A percentile compares a stretch with the other conserved stretches of the same genome.
phyloP scores from a whole-genome alignment of 116 monocot species.

The Posidonia oceanica region DNA sequence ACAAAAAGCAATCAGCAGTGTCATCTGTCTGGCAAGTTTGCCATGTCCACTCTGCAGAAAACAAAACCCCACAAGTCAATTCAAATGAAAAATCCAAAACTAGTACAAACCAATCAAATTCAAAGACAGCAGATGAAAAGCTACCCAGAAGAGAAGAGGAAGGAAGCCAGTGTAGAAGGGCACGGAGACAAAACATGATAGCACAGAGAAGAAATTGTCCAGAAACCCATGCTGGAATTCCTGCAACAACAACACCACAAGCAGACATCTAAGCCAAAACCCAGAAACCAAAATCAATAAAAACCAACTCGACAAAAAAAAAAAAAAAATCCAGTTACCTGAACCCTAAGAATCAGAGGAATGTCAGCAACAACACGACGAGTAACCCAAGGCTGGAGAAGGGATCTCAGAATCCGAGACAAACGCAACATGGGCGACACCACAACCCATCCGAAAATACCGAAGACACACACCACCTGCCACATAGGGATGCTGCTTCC shows the following conservation, averaged over 20 bases:
- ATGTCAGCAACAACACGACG: constrained; percentile 41
- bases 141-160: constrained; percentile 76
- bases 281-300: not conserved
- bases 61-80: constrained; percentile 1
- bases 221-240: constrained; percentile 20
- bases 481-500: constrained; percentile 23
- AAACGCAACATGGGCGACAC: constrained; percentile 35
- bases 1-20: constrained; percentile 77
- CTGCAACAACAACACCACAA: constrained; percentile 21
- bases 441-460: constrained; percentile 41
- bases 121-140: not conserved
- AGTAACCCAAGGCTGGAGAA: constrained; percentile 56
- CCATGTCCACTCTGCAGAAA: constrained; percentile 63
- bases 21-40: constrained; percentile 75
- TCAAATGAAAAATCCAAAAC: not conserved
- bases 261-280: not conserved
- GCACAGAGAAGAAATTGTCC: constrained; percentile 52
- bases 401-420: constrained; percentile 37
- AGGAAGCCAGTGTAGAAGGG: constrained; percentile 81
- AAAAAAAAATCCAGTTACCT: constrained; percentile 16
- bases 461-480: constrained; percentile 43
- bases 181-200: constrained; percentile 64
- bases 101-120: not conserved
- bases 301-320: not conserved
- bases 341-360: constrained; percentile 37